Evolutionary conservation across 305 asterid genomes (phyloP).

Genomic region (Galium porrigens): DNA sequence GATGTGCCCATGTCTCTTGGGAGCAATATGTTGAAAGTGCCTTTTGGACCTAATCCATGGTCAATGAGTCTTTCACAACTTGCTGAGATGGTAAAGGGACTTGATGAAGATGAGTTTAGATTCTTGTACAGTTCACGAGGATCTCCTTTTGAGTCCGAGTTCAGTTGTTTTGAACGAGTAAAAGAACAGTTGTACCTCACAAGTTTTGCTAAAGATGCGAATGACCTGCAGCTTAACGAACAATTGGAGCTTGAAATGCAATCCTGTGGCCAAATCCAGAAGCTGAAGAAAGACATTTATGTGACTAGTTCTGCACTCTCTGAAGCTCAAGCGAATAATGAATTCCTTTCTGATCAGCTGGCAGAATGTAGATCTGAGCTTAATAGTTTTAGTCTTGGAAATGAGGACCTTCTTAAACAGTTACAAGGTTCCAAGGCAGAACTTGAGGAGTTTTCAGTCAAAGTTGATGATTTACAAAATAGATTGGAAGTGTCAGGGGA

Average conservation of each 20-base stretch:
- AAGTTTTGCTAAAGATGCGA: slow-evolving; percentile 51
- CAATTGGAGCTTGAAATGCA: slow-evolving; percentile 21
- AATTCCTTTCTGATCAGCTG: slow-evolving; percentile 40
- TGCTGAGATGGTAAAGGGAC: slow-evolving; percentile 45
- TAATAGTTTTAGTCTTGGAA: slow-evolving; percentile 35
- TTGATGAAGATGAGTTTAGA: slow-evolving; percentile 52
- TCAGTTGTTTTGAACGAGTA: slow-evolving; percentile 46
- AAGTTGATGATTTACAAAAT: slow-evolving; percentile 49
- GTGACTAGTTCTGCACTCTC: slow-evolving; percentile 33
- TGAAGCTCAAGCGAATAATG: slow-evolving; percentile 47
- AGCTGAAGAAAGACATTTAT: slow-evolving; percentile 34
- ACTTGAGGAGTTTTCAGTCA: slow-evolving; percentile 39
- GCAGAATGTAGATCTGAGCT: slow-evolving; percentile 43
- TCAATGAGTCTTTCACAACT: slow-evolving; percentile 57
- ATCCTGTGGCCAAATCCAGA: slow-evolving; percentile 24
- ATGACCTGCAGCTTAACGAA: slow-evolving; percentile 50
- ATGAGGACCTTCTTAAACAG: slow-evolving; percentile 45
- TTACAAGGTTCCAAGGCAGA: slow-evolving; percentile 43
- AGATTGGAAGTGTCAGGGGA: slow-evolving; percentile 44
- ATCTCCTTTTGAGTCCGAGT: slow-evolving; percentile 20
- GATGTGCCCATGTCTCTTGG: slow-evolving; percentile 25
- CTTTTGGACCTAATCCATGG: slow-evolving; percentile 43
- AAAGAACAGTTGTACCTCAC: slow-evolving; percentile 65
- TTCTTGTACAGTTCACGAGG: slow-evolving; percentile 48
- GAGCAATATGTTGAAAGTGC: slow-evolving; percentile 34